phyloP scores from a whole-genome alignment of 139 green algal species.

The Chlamydomonas sp. region DNA sequence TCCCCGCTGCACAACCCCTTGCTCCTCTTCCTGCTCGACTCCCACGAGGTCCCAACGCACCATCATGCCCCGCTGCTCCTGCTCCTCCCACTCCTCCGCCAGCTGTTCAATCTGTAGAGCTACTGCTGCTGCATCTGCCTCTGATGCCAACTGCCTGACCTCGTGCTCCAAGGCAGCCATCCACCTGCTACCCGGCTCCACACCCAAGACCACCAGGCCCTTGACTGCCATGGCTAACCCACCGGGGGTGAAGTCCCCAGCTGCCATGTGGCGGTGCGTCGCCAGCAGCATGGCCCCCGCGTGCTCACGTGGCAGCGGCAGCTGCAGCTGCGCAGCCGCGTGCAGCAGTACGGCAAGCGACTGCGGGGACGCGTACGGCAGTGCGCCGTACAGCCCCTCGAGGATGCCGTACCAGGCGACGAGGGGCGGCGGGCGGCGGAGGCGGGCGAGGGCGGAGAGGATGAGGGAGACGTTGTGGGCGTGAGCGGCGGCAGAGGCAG shows the following conservation, averaged over 20 bases:
- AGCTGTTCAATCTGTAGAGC: not conserved
- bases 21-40: too few species aligned
- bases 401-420: not conserved
- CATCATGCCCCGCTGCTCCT: not conserved
- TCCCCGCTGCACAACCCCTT: too few species aligned
- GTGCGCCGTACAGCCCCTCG: not conserved
- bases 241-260: not conserved
- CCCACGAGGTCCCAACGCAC: too few species aligned
- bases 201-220: constrained; percentile 1
- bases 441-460: not conserved
- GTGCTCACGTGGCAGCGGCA: constrained; percentile 22
- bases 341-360: constrained; percentile 3
- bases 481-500: not conserved
- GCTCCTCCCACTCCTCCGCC: not conserved
- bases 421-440: not conserved
- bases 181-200: constrained; percentile 9
- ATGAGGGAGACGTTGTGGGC: constrained; percentile 6
- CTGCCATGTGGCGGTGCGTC: constrained; percentile 13
- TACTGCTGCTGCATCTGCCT: not conserved
- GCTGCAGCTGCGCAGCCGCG: constrained; percentile 12
- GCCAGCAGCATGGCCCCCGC: constrained; percentile 19
- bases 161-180: not conserved
- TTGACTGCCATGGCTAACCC: not conserved
- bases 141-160: not conserved
- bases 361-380: constrained; percentile 6